phyloP scores from a whole-genome alignment of 345 rosid genomes.

The Syzygium jambos region DNA sequence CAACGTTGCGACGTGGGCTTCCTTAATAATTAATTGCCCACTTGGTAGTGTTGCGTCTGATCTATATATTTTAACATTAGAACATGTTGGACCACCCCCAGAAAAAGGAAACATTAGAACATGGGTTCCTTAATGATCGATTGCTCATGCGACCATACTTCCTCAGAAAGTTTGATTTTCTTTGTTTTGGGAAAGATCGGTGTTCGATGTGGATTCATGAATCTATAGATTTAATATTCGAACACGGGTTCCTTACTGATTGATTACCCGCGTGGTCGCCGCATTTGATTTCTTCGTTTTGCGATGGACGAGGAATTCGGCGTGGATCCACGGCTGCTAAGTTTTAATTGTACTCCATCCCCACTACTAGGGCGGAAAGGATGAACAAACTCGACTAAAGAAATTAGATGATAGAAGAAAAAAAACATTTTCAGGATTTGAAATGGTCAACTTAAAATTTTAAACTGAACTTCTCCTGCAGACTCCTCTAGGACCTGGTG shows the following conservation, averaged over 20 bases:
- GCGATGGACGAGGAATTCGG: background rate
- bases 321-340: background rate
- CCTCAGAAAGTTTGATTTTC: too few species aligned
- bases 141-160: too few species aligned
- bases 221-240: background rate
- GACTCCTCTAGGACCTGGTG: background rate
- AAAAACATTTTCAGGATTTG: background rate
- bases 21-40: background rate
- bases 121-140: too few species aligned
- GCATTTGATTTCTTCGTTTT: background rate
- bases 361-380: background rate
- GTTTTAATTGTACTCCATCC: background rate
- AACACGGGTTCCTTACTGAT: background rate
- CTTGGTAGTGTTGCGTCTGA: too few species aligned
- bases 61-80: too few species aligned
- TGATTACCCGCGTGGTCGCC: background rate
- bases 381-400: background rate
- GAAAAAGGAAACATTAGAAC: too few species aligned
- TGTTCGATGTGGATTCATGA: background rate
- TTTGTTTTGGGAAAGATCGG: too few species aligned
- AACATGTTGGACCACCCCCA: too few species aligned
- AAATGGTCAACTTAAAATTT: too few species aligned
- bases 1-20: background rate
- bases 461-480: background rate
- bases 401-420: background rate